Evolutionary conservation across 1,284 basidiomycete genomes (phyloP).

Genomic region (Porodaedalea pini): DNA sequence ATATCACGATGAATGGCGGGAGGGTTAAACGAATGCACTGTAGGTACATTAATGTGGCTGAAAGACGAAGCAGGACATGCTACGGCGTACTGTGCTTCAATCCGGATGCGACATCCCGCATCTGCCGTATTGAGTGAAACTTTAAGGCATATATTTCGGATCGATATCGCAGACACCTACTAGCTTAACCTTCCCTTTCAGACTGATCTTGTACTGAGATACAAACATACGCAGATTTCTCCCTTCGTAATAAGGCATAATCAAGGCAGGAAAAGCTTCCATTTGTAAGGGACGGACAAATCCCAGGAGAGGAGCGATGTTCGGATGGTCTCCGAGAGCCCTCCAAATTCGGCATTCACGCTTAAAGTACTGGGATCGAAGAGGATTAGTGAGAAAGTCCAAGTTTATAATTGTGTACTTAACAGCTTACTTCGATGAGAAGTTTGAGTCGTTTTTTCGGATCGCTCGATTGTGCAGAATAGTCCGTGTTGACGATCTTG

Average conservation of each 20-base stretch:
- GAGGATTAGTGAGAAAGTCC: background rate
- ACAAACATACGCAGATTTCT: background rate
- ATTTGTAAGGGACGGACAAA: background rate
- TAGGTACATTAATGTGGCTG: too few relatives aligned
- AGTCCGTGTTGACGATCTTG: background rate
- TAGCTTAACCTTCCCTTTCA: background rate
- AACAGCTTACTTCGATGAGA: background rate
- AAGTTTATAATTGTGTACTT: background rate
- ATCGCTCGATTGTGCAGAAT: background rate
- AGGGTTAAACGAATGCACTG: background rate
- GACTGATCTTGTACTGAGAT: background rate
- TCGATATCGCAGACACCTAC: background rate
- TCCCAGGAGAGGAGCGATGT: background rate
- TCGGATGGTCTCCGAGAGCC: background rate
- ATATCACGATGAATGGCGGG: background rate
- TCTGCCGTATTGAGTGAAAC: too few relatives aligned
- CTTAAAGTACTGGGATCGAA: background rate
- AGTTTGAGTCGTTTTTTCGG: background rate
- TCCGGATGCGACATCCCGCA: background rate
- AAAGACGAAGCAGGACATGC: too few relatives aligned
- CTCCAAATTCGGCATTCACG: slow-evolving; percentile 2
- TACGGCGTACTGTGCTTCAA: too few relatives aligned
- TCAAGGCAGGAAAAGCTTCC: background rate
- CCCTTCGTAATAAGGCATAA: background rate
- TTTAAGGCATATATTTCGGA: too few relatives aligned